Evolutionary conservation across 1,139 yeast genomes (phyloP), one percentile per base, ranked within the genome.

Genomic region (Nakaseomyces bracarensis): DNA sequence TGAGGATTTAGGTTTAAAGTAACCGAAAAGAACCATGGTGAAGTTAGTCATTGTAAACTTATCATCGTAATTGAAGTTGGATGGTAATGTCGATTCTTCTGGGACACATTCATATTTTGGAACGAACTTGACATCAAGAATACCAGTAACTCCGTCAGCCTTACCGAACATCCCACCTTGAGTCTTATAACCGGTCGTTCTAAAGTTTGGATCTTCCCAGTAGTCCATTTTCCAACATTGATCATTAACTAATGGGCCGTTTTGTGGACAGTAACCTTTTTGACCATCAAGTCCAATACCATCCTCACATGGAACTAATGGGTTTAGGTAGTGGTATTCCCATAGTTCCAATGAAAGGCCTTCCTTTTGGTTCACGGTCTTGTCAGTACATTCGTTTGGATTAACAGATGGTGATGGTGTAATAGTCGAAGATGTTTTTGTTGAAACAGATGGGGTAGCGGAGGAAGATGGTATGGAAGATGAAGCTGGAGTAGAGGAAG

Each of bases 81-180:
- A 11, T 18, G 23, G 23, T 18, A 30, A 18, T 8, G 35, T 30
- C 1, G 31, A 28, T 15, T 4, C 8, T 28, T 28, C 31, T 4
- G 35, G 35, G 10, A 30, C 35, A 18, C 35, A 30, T 3, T 18
- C 35, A 28, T 28, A 28, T 14, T 30, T 30, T 8, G 35, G 35
- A 8, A 18, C 35, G n/a, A 18, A 30, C 5, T 19, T 30, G 11
- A 18, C 9, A 10, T 20, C 23, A 8, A 30, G 11, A 14, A 1
- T 9, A 3, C 35, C 35, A 8, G 35, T 20, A 8, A 30, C 35
- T 1, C 35, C 23, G 3, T 30, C 23, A 16, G 23, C 21, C 11
- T 30, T 30, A 18, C 23, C 35, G 11, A 30, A 30, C 22, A 16
- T 16, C n/a, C n/a, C n/a, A 19, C 23, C 23, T 4, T 30, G 19